These are phyloP conservation scores for Paracamarosporium sp. DNA, from an alignment of 2,329 filamentous ascomycete genomes.

Conservation along the genomic window DNA sequence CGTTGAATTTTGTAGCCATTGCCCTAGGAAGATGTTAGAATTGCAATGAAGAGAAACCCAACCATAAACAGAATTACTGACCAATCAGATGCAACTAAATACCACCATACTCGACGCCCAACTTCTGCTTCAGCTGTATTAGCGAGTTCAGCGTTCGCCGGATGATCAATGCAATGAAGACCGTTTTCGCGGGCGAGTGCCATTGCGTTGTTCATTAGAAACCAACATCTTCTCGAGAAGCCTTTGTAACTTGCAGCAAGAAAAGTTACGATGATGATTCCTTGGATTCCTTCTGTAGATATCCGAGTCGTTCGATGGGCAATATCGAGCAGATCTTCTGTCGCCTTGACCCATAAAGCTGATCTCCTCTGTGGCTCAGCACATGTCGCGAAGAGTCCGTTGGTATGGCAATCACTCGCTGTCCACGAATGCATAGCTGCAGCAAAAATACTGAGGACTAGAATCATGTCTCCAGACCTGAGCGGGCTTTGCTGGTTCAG, in stretches of 20 bases:
- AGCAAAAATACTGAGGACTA: conserved; percentile 43
- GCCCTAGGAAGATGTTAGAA: conserved; percentile 18
- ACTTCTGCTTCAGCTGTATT: conserved; percentile 42
- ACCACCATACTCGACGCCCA: conserved; percentile 50
- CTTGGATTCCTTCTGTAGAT: conserved; percentile 47
- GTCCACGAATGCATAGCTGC: conserved; percentile 41
- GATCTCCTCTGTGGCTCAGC: conserved; percentile 35
- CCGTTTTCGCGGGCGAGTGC: conserved; percentile 26
- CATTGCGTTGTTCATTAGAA: conserved; percentile 36
- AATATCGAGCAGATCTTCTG: conserved; percentile 43
- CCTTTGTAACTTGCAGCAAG: conserved; percentile 42
- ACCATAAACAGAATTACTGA: background rate
- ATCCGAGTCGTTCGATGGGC: conserved; percentile 24
- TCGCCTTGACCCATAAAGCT: conserved; percentile 35
- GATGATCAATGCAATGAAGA: conserved; percentile 23
- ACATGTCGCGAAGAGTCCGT: conserved; percentile 10
- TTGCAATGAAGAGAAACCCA: background rate
- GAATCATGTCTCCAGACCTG: conserved; percentile 32
- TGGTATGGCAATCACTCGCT: conserved; percentile 14
- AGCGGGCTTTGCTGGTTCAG: conserved; percentile 23
- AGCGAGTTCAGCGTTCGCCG: conserved; percentile 13
- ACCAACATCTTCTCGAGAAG: conserved; percentile 39
- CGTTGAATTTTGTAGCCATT: conserved; percentile 43
- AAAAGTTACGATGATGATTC: conserved; percentile 43
- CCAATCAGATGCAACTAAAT: conserved; percentile 35